phyloP scores from a whole-genome alignment of 2,329 filamentous ascomycete genomes.

The Microdochium nivale region DNA sequence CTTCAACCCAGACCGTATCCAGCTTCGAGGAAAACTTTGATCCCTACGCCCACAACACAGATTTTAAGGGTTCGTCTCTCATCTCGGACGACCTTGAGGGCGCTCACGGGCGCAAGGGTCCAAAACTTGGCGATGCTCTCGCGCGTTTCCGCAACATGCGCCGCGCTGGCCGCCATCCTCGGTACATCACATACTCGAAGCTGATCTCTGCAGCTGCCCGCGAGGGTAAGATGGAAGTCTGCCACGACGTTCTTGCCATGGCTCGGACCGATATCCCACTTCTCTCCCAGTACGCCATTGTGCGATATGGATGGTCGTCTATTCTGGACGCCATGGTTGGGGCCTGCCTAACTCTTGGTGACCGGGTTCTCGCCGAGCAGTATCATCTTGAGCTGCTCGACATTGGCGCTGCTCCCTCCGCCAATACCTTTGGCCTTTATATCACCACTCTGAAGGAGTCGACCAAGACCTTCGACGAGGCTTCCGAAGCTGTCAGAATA shows the following conservation, averaged over 20 bases:
- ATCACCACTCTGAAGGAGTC: slow-evolving; percentile 99
- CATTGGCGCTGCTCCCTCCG: slow-evolving; percentile 85
- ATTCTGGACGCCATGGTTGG: slow-evolving; percentile 96
- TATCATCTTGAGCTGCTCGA: slow-evolving; percentile 88
- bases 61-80: slow-evolving; percentile 85
- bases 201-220: slow-evolving; percentile 85
- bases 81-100: slow-evolving; percentile 89
- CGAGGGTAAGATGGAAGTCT: slow-evolving; percentile 71
- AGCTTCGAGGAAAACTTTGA: slow-evolving; percentile 78
- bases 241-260: slow-evolving; percentile 81
- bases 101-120: slow-evolving; percentile 61
- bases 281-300: slow-evolving; percentile 72
- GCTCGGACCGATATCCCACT: slow-evolving; percentile 84
- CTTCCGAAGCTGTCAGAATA: slow-evolving; percentile 92
- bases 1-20: slow-evolving; percentile 46
- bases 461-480: slow-evolving; percentile 95
- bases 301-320: slow-evolving; percentile 91
- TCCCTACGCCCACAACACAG: slow-evolving; percentile 81
- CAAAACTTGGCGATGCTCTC: slow-evolving; percentile 72
- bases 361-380: slow-evolving; percentile 71
- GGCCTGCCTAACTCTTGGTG: slow-evolving; percentile 75
- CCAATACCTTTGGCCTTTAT: slow-evolving; percentile 96
- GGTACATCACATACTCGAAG: slow-evolving; percentile 96
- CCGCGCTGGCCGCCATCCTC: slow-evolving; percentile 79
- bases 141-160: slow-evolving; percentile 87